Base-by-base conservation (phyloP, 2,329 filamentous ascomycete species). In the Calonectria pseudoreteaudii region DNA sequence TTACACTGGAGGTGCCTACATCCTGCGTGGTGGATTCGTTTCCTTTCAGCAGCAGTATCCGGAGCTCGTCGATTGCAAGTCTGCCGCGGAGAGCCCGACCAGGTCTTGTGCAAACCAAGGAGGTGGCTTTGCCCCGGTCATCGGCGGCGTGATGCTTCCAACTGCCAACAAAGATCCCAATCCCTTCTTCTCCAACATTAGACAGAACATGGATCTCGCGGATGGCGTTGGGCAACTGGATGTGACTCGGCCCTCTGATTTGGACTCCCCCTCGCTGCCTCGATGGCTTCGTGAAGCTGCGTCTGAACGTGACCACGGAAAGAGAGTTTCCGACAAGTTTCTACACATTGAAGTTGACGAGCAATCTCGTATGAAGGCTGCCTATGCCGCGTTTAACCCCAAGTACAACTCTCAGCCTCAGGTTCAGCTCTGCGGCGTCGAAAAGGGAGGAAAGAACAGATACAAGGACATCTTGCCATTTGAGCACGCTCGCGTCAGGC, bases 401-500 rank as follows among this genome's bases (percentile, higher is more conserved):
- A 78, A 82, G 36, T 73, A 78, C 11, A 77, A 78, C 13, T 77
- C 73, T 44, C 75, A 71, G 20, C 77, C 72, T 78, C 77, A 85
- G 28, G 91, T 97, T 10, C 93, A 95, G 79, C 92, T 99, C 66
- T 97, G 94, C 0, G 97, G 97, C 10, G 94, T 99, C 36, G 97
- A 99, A 81, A 97, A 98, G 83, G 97, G 97, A 10, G 92, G 90
- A 23, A 98, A 98, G 87, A 99, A 99, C 80, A 91, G 97, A 11
- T 99, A 99, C 87, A 98, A 98, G 86, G 97, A 98, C 79, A 98
- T 98, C 70, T 93, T 98, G 85, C 97, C 97, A 0, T 99, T 97
- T 82, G 96, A 98, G 81, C 97, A 99, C 84, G 93, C 95, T 3
- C 89, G 97, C 73, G 97, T 99, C 68, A 95, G 91, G 77, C 85